A percentile compares a stretch with the other conserved stretches of the same genome.
phyloP scores from a whole-genome alignment of 2,329 filamentous ascomycete species.

The Chrysoporthe puriensis region DNA sequence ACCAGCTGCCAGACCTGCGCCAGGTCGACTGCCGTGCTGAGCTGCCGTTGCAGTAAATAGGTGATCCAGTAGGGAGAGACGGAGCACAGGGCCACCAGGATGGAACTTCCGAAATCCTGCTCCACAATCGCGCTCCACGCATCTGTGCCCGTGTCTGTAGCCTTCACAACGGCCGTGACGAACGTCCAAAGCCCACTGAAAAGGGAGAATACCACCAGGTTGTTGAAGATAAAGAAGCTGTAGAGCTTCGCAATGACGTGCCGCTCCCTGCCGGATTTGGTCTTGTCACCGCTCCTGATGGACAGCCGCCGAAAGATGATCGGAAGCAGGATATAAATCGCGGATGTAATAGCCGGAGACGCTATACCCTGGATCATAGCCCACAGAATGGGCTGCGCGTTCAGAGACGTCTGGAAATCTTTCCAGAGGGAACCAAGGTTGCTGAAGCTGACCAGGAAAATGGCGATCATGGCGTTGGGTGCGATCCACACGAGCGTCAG shows the following conservation, averaged over 20 bases:
- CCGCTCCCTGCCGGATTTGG: conserved; percentile 88
- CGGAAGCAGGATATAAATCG: conserved; percentile 85
- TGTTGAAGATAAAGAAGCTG: conserved; percentile 97
- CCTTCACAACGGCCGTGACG: conserved; percentile 65
- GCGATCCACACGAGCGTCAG: conserved; percentile 86
- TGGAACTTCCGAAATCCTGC: conserved; percentile 62
- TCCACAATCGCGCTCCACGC: conserved; percentile 71
- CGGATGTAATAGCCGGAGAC: conserved; percentile 83
- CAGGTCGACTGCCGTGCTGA: conserved; percentile 93
- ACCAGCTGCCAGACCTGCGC: conserved; percentile 82
- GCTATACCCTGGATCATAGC: conserved; percentile 89
- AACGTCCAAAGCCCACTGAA: conserved; percentile 84
- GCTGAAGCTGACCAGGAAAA: conserved; percentile 85
- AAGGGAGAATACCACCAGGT: conserved; percentile 88
- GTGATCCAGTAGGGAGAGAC: conserved; percentile 94
- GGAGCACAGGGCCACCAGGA: conserved; percentile 76
- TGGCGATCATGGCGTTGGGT: conserved; percentile 91
- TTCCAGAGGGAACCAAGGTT: conserved; percentile 83
- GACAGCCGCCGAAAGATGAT: conserved; percentile 89
- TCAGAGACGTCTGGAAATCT: conserved; percentile 69
- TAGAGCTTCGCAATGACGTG: conserved; percentile 92
- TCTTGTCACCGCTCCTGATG: conserved; percentile 81
- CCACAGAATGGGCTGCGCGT: conserved; percentile 70
- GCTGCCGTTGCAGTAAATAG: conserved; percentile 88
- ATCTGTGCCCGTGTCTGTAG: conserved; percentile 59